Evolutionary conservation across 306 rosid genomes (phyloP), one percentile per base, ranked within the genome.

Genomic region (Dryas drummondii): DNA sequence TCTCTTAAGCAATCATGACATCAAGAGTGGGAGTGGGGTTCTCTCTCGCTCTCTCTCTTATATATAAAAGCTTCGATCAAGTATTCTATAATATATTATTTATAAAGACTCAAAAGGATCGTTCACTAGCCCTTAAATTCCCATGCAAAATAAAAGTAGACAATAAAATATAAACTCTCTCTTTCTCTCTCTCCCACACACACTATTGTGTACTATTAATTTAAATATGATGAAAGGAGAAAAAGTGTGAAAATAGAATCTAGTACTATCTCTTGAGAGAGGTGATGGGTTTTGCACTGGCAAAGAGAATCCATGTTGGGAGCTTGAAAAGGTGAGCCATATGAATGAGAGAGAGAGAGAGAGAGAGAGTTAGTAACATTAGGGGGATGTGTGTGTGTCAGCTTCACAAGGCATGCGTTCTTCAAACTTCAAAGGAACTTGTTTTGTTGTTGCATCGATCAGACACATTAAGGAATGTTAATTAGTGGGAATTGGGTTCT

Each of bases 281-380:
- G 84, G 97, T 85, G 96, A 87, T 58, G 91, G 88, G 90, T 73
- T 88, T 82, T 76, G 79, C 72, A 73, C 79, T 81, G 83, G 74
- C 89, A 87, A 77, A 82, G 89, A 85, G 98, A 90, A 90, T 93
- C 92, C 86, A 82, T 86, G 87, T 86, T 87, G 87, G 86, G 83
- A 90, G 86, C 96, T 90, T 87, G 78, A 86, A 92, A 92, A 88
- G 94, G 67, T 48, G 96, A 85, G 94, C 96, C 94, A 69, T 70
- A 55, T 51, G 44, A 26, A 42, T 66, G 74, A 76, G 42, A 76
- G 84, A 70, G 63, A 73, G 66, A 47, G 12, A 19, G 19, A 74
- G 41, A 68, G 74, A 55, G 66, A 70, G 47, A 40, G 69, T 47
- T 22, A 42, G 12, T 16, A 17, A 5, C 15, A 49, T 19, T 57